Evolutionary conservation across 768 basidiomycete genomes (phyloP).

Genomic region (Boletus sp.): DNA sequence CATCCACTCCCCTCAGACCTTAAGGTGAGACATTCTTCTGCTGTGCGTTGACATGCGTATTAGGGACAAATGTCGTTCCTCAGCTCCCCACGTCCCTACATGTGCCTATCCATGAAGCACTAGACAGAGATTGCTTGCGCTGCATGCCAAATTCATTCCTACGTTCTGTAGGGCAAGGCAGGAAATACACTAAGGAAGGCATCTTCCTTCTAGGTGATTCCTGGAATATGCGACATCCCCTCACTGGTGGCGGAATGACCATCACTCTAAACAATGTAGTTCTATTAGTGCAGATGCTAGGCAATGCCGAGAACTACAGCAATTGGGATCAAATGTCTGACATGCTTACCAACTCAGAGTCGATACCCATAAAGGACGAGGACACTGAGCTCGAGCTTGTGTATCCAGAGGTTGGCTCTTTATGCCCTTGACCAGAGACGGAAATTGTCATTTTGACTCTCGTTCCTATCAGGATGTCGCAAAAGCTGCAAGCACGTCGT

Average conservation of each 20-base stretch:
- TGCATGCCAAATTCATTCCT: too few species aligned
- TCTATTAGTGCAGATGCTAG: slow-evolving; percentile 61
- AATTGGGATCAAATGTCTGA: slow-evolving; percentile 56
- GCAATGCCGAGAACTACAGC: slow-evolving; percentile 37
- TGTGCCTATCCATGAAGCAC: too few species aligned
- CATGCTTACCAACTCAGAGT: not conserved
- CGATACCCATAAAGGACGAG: not conserved
- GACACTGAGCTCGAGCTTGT: slow-evolving; percentile 16
- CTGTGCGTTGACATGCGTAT: not conserved
- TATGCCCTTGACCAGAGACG: not conserved
- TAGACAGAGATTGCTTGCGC: too few species aligned
- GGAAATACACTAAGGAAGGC: slow-evolving; percentile 52
- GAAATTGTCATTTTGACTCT: not conserved
- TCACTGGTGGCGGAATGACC: too few species aligned
- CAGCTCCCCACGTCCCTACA: too few species aligned
- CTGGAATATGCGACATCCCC: too few species aligned
- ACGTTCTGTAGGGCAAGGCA: slow-evolving; percentile 69
- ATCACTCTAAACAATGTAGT: slow-evolving; percentile 84
- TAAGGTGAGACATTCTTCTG: slow-evolving; percentile 45
- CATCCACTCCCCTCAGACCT: slow-evolving; percentile 78
- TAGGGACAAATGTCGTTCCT: slow-evolving; percentile 68
- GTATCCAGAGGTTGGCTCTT: slow-evolving; percentile 13
- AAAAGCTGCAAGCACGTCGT: not conserved
- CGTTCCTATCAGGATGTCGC: slow-evolving; percentile 9
- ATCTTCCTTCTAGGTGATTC: slow-evolving; percentile 89